Base-by-base conservation (phyloP, 768 basidiomycete species). In the Boletus rex-veris region DNA sequence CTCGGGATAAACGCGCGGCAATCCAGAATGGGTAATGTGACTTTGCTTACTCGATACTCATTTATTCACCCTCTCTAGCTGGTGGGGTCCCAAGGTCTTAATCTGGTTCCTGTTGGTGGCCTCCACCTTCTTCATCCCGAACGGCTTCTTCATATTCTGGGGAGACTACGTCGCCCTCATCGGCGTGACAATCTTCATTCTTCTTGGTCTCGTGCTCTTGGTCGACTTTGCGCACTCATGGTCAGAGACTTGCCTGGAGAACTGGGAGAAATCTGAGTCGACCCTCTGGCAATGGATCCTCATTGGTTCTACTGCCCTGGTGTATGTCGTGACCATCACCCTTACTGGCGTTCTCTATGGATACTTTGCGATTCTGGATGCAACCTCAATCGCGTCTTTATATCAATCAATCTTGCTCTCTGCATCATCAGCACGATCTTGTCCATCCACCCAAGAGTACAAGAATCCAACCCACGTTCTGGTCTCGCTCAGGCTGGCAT, bases 201-300 rank as follows among this genome's bases (percentile, higher is more conserved):
- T 98, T 33, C 87, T 99, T 58, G 97, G 97, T 45, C 86, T 99
- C 28, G 92, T 99, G 53, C 86, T 99, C 41, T 85, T 99, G 53
- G 89, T 99, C 71, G 97, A 99, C 75, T 98, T 98, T 65, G 97
- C 97, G 3, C 97, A 99, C 68, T 89, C 92, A 5, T 98, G 95
- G 95, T 92, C 93, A 15, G 97, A 99, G 73, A 95, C 85, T 7
- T 98, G 96, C 69, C 80, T 98, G 48, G 88, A 96, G 59, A 92
- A 93, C 50, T 98, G 93, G 95, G 96, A 98, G 69, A 83, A 84
- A 54, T 84, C 83, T 3, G 80, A 83, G 42, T 95, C 93, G 10
- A 89, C 87, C 60, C 71, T 95, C 47, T 99, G 97, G 97, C 93
- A 97, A 69, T 98, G 89, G 84, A 83, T 96, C 53, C 86, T 98